phyloP scores from a whole-genome alignment of 2,329 filamentous ascomycete genomes.

The Fusarium poae region DNA sequence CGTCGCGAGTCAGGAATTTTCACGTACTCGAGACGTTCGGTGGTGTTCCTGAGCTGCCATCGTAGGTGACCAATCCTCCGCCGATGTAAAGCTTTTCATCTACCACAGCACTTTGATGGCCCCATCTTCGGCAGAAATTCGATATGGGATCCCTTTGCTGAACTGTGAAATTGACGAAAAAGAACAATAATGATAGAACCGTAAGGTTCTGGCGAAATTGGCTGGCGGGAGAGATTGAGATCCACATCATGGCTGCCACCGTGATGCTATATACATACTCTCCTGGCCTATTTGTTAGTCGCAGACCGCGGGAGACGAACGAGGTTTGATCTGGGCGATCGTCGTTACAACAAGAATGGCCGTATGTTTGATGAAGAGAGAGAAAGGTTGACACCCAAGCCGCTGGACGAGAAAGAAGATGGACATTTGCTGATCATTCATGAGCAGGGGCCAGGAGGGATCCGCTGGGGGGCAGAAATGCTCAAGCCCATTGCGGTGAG shows the following conservation, averaged over 20 bases:
- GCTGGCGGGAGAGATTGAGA: conserved; percentile 35
- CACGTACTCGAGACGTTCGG: conserved; percentile 69
- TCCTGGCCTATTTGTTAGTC: conserved; percentile 30
- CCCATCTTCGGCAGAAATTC: conserved; percentile 67
- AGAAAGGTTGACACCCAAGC: conserved; percentile 13
- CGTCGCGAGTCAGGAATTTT: background rate
- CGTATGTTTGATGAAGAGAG: conserved; percentile 19
- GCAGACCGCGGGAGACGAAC: conserved; percentile 14
- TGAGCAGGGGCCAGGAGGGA: conserved; percentile 34
- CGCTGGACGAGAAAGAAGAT: conserved; percentile 15
- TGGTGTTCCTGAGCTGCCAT: conserved; percentile 60
- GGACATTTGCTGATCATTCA: conserved; percentile 26
- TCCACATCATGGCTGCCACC: conserved; percentile 46
- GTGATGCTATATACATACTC: conserved; percentile 43
- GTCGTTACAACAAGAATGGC: conserved; percentile 11
- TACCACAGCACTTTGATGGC: conserved; percentile 71
- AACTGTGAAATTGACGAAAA: conserved; percentile 38
- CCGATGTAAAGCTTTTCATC: conserved; percentile 72
- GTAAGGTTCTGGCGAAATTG: conserved; percentile 37
- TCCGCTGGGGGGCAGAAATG: conserved; percentile 15
- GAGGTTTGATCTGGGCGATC: conserved; percentile 14
- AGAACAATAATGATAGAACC: conserved; percentile 39
- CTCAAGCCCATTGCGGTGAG: conserved; percentile 11
- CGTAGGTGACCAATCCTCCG: conserved; percentile 70
- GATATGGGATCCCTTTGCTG: conserved; percentile 64